Percentiles rank a stretch among this genome's conserved stretches.
phyloP scores from a whole-genome alignment of 2,329 filamentous ascomycete genomes.

The Monosporascus sp. region DNA sequence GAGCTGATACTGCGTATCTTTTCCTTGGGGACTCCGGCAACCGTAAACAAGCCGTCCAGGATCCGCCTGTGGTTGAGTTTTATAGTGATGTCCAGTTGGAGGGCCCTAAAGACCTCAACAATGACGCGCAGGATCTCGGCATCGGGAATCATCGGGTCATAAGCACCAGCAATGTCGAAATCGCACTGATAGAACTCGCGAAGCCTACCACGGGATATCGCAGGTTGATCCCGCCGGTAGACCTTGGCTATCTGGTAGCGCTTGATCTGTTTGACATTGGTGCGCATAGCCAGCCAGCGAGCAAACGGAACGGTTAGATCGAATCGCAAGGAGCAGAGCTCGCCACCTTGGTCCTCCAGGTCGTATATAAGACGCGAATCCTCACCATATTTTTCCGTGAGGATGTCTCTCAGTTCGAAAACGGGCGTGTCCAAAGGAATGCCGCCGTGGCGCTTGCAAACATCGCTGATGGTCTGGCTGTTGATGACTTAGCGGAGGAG shows the following conservation, averaged over 20 bases:
- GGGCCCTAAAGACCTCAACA: constrained; percentile 75
- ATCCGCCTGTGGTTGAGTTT: constrained; percentile 96
- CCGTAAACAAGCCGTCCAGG: constrained; percentile 84
- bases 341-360: constrained; percentile 35
- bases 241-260: constrained; percentile 95
- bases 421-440: constrained; percentile 76
- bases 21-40: constrained; percentile 80
- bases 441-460: constrained; percentile 80
- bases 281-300: constrained; percentile 82
- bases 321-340: constrained; percentile 77
- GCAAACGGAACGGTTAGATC: constrained; percentile 88
- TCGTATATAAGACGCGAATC: constrained; percentile 92
- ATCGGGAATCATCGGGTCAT: constrained; percentile 88
- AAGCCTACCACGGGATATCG: constrained; percentile 88
- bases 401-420: constrained; percentile 81
- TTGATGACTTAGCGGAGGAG: too few relatives aligned
- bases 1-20: constrained; percentile 87
- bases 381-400: constrained; percentile 87
- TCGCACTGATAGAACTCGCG: constrained; percentile 97
- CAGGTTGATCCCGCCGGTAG: constrained; percentile 71
- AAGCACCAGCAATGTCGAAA: constrained; percentile 85
- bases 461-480: constrained; percentile 54
- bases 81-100: constrained; percentile 78
- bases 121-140: constrained; percentile 83
- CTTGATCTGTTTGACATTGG: constrained; percentile 80